Evolutionary conservation across 2,329 filamentous ascomycete species (phyloP).

Genomic region (Botrytis aclada): DNA sequence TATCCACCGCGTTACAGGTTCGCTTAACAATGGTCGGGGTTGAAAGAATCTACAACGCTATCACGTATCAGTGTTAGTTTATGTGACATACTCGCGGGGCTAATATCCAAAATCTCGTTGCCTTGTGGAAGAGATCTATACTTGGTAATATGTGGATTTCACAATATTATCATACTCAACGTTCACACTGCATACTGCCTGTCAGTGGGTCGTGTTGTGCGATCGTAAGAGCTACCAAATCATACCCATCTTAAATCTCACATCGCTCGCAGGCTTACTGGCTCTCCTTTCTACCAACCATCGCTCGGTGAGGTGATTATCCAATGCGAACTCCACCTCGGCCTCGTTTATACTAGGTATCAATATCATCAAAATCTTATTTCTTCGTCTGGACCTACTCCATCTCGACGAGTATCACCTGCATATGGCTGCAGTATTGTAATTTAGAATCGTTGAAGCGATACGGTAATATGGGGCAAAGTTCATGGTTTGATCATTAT

Average conservation of each 20-base stretch:
- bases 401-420: background rate
- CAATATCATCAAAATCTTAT: background rate
- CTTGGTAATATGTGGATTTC: constrained; percentile 7
- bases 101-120: constrained; percentile 17
- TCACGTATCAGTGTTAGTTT: background rate
- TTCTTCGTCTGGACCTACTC: background rate
- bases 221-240: background rate
- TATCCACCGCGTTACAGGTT: background rate
- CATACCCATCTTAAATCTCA: constrained; percentile 3
- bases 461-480: background rate
- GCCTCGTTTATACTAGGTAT: background rate
- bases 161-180: background rate
- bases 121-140: constrained; percentile 14
- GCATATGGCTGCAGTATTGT: background rate
- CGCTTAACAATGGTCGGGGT: constrained; percentile 4
- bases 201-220: background rate
- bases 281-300: constrained; percentile 12
- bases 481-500: background rate
- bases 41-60: background rate
- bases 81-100: constrained; percentile 3
- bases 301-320: background rate
- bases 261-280: constrained; percentile 4
- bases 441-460: background rate
- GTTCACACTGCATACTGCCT: background rate
- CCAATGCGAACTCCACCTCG: background rate